phyloP scores from a whole-genome alignment of 1,284 basidiomycete genomes.

The Moesziomyces sp. region DNA sequence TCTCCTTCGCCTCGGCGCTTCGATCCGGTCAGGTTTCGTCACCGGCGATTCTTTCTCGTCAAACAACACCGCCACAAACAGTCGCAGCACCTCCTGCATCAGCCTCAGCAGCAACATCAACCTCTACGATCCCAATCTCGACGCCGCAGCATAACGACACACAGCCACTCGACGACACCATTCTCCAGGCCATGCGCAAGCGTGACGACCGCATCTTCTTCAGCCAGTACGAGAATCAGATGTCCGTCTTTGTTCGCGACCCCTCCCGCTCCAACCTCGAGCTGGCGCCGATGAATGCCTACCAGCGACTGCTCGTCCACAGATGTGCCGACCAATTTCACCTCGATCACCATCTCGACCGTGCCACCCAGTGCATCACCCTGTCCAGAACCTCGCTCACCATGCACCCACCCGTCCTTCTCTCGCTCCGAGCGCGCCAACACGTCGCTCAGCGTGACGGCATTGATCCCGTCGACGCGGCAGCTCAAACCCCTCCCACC shows the following conservation, averaged over 20 bases:
- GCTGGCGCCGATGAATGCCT: slow-evolving; percentile 58
- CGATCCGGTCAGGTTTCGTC: slow-evolving; percentile 10
- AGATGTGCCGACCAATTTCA: slow-evolving; percentile 53
- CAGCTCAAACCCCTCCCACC: slow-evolving; percentile 7
- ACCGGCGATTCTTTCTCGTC: slow-evolving; percentile 1
- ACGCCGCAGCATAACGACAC: not conserved
- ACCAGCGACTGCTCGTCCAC: slow-evolving; percentile 54
- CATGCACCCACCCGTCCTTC: slow-evolving; percentile 20
- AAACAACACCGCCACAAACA: not conserved
- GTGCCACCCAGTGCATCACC: slow-evolving; percentile 47
- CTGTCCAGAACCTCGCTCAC: slow-evolving; percentile 36
- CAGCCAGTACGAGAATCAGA: slow-evolving; percentile 52
- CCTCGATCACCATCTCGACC: slow-evolving; percentile 44
- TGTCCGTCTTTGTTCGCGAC: slow-evolving; percentile 40
- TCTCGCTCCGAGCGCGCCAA: slow-evolving; percentile 32
- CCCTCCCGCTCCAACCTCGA: slow-evolving; percentile 20
- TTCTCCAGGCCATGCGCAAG: slow-evolving; percentile 51
- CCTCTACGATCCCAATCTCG: not conserved
- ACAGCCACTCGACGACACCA: slow-evolving; percentile 36
- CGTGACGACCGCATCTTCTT: slow-evolving; percentile 55
- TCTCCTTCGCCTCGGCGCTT: slow-evolving; percentile 27
- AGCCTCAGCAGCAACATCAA: not conserved
- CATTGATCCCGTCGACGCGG: slow-evolving; percentile 13
- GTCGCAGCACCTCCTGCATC: not conserved
- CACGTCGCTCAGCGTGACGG: slow-evolving; percentile 15